These are phyloP conservation scores for Colletotrichum australisinense DNA, from an alignment of 2,329 filamentous ascomycete genomes.

Conservation along the genomic window DNA sequence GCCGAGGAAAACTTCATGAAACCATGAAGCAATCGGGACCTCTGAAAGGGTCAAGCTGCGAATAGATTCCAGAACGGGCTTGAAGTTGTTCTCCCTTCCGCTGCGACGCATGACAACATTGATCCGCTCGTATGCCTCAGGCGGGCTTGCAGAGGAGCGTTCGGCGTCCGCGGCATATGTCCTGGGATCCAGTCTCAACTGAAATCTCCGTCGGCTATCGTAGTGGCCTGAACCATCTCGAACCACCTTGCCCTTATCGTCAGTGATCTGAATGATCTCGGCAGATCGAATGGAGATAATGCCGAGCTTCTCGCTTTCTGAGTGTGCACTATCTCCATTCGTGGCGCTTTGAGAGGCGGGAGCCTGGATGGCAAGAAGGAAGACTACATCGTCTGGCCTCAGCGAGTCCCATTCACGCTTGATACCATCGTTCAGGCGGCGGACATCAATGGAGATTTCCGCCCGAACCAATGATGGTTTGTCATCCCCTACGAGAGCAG, in stretches of 20 bases:
- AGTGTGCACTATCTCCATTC: conserved; percentile 61
- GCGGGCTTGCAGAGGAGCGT: conserved; percentile 71
- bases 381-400: conserved; percentile 88
- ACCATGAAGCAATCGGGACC: conserved; percentile 87
- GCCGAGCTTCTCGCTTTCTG: conserved; percentile 71
- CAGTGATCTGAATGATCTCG: conserved; percentile 85
- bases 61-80: conserved; percentile 91
- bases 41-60: conserved; percentile 86
- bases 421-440: conserved; percentile 79
- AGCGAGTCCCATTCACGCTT: conserved; percentile 91
- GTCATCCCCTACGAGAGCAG: conserved; percentile 83
- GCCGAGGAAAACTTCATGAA: conserved; percentile 97
- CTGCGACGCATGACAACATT: conserved; percentile 88
- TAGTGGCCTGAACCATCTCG: conserved; percentile 71
- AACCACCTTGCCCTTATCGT: conserved; percentile 83
- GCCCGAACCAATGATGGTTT: conserved; percentile 87
- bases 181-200: conserved; percentile 83
- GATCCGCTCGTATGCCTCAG: conserved; percentile 84
- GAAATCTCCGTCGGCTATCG: conserved; percentile 77
- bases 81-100: conserved; percentile 97
- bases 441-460: conserved; percentile 87
- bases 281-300: conserved; percentile 82
- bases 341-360: conserved; percentile 60
- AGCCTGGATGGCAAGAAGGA: conserved; percentile 81
- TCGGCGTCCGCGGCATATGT: conserved; percentile 84